Percentiles rank a stretch among this genome's conserved stretches.
These are phyloP conservation scores for Nematodospora anomalae DNA, from an alignment of 1,139 yeast genomes.

Conservation along the genomic window DNA sequence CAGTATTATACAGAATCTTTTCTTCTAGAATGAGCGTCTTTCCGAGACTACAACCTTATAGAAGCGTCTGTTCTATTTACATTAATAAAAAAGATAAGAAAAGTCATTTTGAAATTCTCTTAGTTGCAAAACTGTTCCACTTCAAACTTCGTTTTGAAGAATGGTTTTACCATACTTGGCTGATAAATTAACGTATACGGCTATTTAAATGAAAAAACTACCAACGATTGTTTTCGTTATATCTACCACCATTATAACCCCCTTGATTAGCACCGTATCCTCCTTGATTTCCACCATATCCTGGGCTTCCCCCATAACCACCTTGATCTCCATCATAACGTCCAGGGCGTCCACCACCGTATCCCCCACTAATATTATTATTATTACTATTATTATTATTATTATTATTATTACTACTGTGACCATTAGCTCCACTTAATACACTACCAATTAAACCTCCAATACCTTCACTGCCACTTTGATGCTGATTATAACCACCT, in stretches of 20 bases:
- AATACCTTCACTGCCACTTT: constrained; percentile 1
- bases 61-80: too few species aligned
- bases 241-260: constrained; percentile 4
- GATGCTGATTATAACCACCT: constrained; percentile 3
- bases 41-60: too few species aligned
- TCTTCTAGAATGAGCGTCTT: too few species aligned
- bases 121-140: too few species aligned
- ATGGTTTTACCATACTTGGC: too few species aligned
- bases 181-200: not conserved
- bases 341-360: constrained; percentile 6
- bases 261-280: constrained; percentile 2
- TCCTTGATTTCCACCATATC: constrained; percentile 4
- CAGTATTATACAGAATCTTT: too few species aligned
- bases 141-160: too few species aligned
- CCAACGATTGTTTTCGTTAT: constrained; percentile 3
- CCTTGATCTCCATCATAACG: constrained; percentile 5
- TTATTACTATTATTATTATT: constrained; percentile 1
- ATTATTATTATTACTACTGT: constrained; percentile 4
- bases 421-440: constrained; percentile 4
- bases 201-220: not conserved
- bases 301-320: constrained; percentile 4
- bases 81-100: too few species aligned
- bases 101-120: too few species aligned
- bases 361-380: constrained; percentile 4
- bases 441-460: constrained; percentile 4